Conservation (phyloP, 2,329 filamentous ascomycete genomes). For the Moelleriella libera region DNA sequence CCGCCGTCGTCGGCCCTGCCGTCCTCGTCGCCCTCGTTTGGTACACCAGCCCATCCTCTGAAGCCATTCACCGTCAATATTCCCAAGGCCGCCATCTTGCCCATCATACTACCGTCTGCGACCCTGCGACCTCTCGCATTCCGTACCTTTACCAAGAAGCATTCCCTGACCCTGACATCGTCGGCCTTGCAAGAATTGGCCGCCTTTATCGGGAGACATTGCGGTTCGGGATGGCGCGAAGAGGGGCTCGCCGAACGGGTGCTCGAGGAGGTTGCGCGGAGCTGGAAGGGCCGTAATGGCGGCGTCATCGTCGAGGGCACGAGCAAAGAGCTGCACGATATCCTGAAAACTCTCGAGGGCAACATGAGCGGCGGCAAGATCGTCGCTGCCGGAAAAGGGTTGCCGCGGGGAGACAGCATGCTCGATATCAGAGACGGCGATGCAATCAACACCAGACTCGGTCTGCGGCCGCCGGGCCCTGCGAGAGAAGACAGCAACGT, state of each 20-base stretch:
- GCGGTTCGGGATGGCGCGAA: conserved; percentile 91
- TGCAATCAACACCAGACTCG: conserved; percentile 38
- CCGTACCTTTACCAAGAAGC: conserved; percentile 92
- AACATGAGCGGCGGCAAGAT: conserved; percentile 80
- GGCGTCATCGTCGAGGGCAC: conserved; percentile 83
- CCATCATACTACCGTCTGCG: conserved; percentile 76
- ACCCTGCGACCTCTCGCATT: conserved; percentile 85
- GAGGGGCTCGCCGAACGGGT: conserved; percentile 87
- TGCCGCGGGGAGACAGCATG: conserved; percentile 45
- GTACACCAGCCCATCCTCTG: conserved; percentile 70
- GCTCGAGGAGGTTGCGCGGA: conserved; percentile 77
- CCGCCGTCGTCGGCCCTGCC: conserved; percentile 47
- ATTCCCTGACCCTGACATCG: conserved; percentile 83
- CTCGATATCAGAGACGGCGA: conserved; percentile 43
- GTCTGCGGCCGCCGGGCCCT: conserved; percentile 30
- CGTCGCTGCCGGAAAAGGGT: conserved; percentile 30
- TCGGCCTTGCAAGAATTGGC: conserved; percentile 75
- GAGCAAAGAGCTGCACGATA: conserved; percentile 61
- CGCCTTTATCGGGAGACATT: conserved; percentile 81
- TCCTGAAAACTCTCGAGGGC: conserved; percentile 71
- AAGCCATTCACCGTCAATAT: conserved; percentile 43
- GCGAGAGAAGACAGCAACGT: conserved; percentile 46
- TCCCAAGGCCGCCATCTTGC: conserved; percentile 55
- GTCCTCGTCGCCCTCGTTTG: conserved; percentile 84
- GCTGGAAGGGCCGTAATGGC: conserved; percentile 82